phyloP scores from a whole-genome alignment of 2,329 filamentous ascomycete species.

The Penicillium sp. region DNA sequence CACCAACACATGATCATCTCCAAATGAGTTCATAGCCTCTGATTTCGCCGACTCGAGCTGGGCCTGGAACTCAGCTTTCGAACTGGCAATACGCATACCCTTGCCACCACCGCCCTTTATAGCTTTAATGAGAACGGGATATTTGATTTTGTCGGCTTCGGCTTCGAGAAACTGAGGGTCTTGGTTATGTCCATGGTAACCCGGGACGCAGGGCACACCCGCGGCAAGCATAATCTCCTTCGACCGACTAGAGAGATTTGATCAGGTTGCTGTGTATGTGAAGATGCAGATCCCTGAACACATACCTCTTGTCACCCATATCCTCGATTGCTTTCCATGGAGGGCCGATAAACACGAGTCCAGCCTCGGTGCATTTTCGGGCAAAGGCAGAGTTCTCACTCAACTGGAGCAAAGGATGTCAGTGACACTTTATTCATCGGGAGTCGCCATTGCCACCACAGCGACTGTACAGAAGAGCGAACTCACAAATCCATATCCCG shows the following conservation, averaged over 20 bases:
- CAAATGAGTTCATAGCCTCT: slow-evolving; percentile 63
- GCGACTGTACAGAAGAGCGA: no score
- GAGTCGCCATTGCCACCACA: no score
- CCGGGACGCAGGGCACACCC: slow-evolving; percentile 94
- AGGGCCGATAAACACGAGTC: slow-evolving; percentile 90
- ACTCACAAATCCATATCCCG: slow-evolving; percentile 80
- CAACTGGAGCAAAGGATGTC: slow-evolving; percentile 52
- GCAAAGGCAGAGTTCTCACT: slow-evolving; percentile 94
- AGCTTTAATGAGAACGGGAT: slow-evolving; percentile 63
- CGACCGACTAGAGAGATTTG: slow-evolving; percentile 53
- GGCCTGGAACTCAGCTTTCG: slow-evolving; percentile 57
- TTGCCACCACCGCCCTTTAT: slow-evolving; percentile 67
- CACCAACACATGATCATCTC: slow-evolving; percentile 64
- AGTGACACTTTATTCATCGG: no score
- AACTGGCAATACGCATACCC: slow-evolving; percentile 63
- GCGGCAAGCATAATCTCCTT: slow-evolving; percentile 96
- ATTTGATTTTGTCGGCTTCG: slow-evolving; percentile 70
- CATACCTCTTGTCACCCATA: slow-evolving; percentile 88
- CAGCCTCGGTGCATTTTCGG: slow-evolving; percentile 79
- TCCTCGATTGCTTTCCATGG: slow-evolving; percentile 70
- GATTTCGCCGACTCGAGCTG: slow-evolving; percentile 63
- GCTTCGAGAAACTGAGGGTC: slow-evolving; percentile 59
- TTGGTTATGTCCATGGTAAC: slow-evolving; percentile 88
- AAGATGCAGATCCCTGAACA: background rate
- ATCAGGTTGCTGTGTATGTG: background rate